Evolutionary conservation across 2,329 filamentous ascomycete genomes (phyloP).

Genomic region (Madurella fahalii): DNA sequence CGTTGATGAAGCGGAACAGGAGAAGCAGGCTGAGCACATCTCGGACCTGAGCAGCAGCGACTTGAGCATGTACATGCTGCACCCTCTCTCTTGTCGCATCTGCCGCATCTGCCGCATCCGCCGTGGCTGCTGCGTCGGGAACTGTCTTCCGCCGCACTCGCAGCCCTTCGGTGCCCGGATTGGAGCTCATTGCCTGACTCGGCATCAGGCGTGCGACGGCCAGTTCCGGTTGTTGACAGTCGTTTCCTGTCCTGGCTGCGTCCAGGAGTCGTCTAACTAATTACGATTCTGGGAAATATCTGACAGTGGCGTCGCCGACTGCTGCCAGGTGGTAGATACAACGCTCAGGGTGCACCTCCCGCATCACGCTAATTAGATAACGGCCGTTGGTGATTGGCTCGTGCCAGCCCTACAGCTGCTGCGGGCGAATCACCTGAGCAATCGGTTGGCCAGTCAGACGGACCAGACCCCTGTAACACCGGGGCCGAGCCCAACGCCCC

Average conservation of each 20-base stretch:
- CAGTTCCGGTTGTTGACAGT: neutral
- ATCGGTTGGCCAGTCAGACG: slow-evolving; percentile 14
- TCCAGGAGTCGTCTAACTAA: neutral
- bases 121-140: neutral
- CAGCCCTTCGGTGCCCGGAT: slow-evolving; percentile 2
- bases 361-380: neutral
- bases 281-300: neutral
- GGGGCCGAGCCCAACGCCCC: slow-evolving; percentile 9
- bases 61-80: slow-evolving; percentile 25
- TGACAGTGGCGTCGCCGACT: neutral
- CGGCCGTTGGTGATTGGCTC: neutral
- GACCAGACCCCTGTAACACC: slow-evolving; percentile 6
- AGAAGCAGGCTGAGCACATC: slow-evolving; percentile 46
- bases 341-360: neutral
- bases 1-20: slow-evolving; percentile 73
- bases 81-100: neutral
- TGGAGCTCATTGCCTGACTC: slow-evolving; percentile 7
- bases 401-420: slow-evolving; percentile 13
- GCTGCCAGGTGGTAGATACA: slow-evolving; percentile 11
- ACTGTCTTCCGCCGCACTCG: slow-evolving; percentile 3
- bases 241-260: neutral
- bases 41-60: slow-evolving; percentile 30
- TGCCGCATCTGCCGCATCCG: neutral
- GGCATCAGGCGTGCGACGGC: too few species aligned
- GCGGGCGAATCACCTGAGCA: slow-evolving; percentile 13